Evolutionary conservation across 129 eudicot species (phyloP).

Genomic region (Tagetes patula): DNA sequence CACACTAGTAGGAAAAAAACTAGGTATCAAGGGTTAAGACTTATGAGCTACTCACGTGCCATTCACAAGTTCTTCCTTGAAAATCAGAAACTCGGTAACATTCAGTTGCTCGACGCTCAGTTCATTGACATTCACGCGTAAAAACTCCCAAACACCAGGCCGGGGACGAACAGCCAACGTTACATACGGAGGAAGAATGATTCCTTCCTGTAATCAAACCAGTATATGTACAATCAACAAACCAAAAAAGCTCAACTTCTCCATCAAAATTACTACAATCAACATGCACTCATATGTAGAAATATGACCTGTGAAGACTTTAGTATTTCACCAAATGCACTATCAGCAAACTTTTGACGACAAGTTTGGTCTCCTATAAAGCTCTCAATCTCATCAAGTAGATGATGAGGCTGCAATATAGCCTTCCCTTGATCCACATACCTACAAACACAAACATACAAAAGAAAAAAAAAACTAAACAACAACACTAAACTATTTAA

Average conservation of each 20-base stretch:
- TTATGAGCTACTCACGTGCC: slow-evolving; percentile 54
- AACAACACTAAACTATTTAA: no score
- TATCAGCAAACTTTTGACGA: slow-evolving; percentile 51
- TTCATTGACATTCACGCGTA: slow-evolving; percentile 83
- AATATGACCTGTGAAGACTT: slow-evolving; percentile 68
- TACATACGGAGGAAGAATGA: slow-evolving; percentile 89
- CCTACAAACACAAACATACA: slow-evolving; percentile 29
- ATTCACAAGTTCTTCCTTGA: slow-evolving; percentile 80
- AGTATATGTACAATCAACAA: background rate
- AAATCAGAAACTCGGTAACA: slow-evolving; percentile 70
- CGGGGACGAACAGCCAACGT: slow-evolving; percentile 93
- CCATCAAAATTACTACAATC: background rate
- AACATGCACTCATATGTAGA: no score
- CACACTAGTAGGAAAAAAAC: no score
- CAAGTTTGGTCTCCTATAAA: slow-evolving; percentile 36
- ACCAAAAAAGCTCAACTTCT: background rate
- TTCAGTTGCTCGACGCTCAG: slow-evolving; percentile 81
- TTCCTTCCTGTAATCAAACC: slow-evolving; percentile 72
- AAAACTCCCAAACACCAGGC: slow-evolving; percentile 98
- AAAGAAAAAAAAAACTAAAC: background rate
- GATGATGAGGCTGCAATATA: slow-evolving; percentile 77
- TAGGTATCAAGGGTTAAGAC: background rate
- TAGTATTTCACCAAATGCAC: slow-evolving; percentile 74
- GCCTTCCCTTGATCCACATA: slow-evolving; percentile 98
- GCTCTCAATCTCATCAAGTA: slow-evolving; percentile 80